Conservation (phyloP, 129 eudicot genomes). For the Smallanthus sonchifolius region DNA sequence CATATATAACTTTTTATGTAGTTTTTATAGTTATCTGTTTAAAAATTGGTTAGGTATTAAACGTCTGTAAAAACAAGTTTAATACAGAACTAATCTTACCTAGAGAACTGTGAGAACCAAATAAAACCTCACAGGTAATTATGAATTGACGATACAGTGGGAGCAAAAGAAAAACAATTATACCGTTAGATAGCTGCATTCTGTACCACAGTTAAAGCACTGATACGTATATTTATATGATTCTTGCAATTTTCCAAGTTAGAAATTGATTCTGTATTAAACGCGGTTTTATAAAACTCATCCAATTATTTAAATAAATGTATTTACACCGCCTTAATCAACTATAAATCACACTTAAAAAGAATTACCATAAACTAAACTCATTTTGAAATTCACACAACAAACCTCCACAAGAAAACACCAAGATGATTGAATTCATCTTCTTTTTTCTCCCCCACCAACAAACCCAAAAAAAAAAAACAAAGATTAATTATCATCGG, state of each 20-base stretch:
- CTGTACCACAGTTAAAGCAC: neutral
- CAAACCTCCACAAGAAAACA: slow-evolving; percentile 6
- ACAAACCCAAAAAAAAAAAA: neutral
- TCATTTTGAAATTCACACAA: slow-evolving; percentile 27
- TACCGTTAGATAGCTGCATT: neutral
- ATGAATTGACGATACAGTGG: no score
- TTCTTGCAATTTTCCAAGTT: no score
- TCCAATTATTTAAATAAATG: neutral
- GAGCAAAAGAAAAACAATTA: neutral
- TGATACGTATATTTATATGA: neutral
- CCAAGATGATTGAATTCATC: no score
- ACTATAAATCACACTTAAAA: neutral
- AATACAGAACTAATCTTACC: neutral
- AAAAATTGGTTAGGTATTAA: neutral
- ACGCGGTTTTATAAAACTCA: neutral
- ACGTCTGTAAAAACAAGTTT: neutral
- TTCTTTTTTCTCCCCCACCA: neutral
- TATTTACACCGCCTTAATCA: neutral
- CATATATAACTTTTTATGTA: no score
- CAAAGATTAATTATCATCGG: slow-evolving; percentile 25
- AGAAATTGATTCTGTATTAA: neutral
- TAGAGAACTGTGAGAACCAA: neutral
- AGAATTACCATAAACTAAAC: slow-evolving; percentile 29
- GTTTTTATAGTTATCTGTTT: neutral
- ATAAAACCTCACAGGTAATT: no score